Base-by-base conservation (phyloP, 306 rosid genomes). In the Vicia villosa region DNA sequence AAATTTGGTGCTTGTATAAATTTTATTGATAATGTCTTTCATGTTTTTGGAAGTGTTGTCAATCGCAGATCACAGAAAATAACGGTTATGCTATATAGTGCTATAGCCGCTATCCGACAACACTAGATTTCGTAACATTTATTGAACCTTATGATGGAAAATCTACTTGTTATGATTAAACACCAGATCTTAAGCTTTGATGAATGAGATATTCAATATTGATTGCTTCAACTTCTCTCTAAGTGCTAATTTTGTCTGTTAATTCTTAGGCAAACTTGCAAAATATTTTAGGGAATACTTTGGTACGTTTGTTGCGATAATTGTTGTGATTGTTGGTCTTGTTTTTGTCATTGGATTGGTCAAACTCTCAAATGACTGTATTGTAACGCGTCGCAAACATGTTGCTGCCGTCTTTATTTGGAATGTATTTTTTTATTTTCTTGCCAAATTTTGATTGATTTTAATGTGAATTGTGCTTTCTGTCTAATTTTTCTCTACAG, bases 401-500 rank as follows among this genome's bases (percentile, higher is more conserved):
- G n/a, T n/a, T n/a, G n/a, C n/a, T n/a, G n/a, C n/a, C n/a, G n/a
- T n/a, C n/a, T n/a, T n/a, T n/a, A n/a, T n/a, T n/a, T n/a, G n/a
- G n/a, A 61, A 37, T 47, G 15, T 70, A 63, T 58, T 50, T 12
- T 12, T 46, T 57, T 57, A 21, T 40, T 42, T 32, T 52, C 65
- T 19, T 55, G 45, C 12, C 3, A 20, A 54, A 24, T 58, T 32
- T 62, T 21, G 16, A 17, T 36, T 4, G 22, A 10, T n/a, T 21
- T 22, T 20, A n/a, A 32, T 46, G 28, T 47, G 15, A n/a, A 10
- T 52, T 30, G 49, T 75, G 73, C 50, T 38, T 67, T 66, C 37
- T 62, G 38, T 71, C 43, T 72, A 38, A 54, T 59, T 51, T 49
- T 82, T 79, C 73, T 1, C 46, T 51, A 17, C 80, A 94, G 99